phyloP scores from a whole-genome alignment of 306 rosid genomes.

The Fragaria ananassa region DNA sequence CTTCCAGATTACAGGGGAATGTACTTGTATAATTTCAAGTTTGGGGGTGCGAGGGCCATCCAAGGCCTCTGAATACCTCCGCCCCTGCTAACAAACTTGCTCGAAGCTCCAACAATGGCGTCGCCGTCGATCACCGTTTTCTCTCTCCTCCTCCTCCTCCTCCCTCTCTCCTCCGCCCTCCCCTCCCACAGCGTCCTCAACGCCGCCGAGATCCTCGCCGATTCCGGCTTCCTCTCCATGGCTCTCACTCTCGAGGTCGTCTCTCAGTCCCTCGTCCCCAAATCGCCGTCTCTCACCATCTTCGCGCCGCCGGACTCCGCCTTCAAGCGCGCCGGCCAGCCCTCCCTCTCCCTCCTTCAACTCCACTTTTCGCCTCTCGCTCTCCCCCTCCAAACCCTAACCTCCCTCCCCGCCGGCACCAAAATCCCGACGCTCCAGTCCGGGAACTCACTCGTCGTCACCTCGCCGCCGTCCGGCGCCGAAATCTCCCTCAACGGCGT shows the following conservation, averaged over 20 bases:
- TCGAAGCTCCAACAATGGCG: conserved; percentile 51
- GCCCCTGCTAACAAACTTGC: neutral
- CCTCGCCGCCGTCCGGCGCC: conserved; percentile 33
- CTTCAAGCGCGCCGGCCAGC: conserved; percentile 65
- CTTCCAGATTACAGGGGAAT: too few relatives aligned
- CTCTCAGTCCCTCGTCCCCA: conserved; percentile 37
- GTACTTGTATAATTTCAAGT: too few relatives aligned
- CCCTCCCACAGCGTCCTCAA: conserved; percentile 45
- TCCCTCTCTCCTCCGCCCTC: conserved; percentile 38
- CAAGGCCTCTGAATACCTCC: too few relatives aligned
- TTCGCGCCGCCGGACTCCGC: conserved; percentile 76
- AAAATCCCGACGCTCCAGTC: conserved; percentile 59
- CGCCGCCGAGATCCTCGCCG: conserved; percentile 66
- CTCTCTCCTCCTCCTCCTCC: conserved; percentile 11
- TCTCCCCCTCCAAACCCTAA: conserved; percentile 44
- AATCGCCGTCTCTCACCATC: conserved; percentile 61
- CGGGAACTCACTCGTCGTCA: conserved; percentile 46
- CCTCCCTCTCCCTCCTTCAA: conserved; percentile 67
- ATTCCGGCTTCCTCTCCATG: conserved; percentile 70
- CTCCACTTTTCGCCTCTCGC: conserved; percentile 55
- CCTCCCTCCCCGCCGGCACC: conserved; percentile 51
- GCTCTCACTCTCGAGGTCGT: conserved; percentile 62
- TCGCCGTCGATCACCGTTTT: conserved; percentile 11
- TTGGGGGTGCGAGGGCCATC: too few relatives aligned
- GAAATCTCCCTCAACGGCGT: conserved; percentile 48